phyloP scores from a whole-genome alignment of 1,139 yeast genomes.

The Geotrichum siamense region DNA sequence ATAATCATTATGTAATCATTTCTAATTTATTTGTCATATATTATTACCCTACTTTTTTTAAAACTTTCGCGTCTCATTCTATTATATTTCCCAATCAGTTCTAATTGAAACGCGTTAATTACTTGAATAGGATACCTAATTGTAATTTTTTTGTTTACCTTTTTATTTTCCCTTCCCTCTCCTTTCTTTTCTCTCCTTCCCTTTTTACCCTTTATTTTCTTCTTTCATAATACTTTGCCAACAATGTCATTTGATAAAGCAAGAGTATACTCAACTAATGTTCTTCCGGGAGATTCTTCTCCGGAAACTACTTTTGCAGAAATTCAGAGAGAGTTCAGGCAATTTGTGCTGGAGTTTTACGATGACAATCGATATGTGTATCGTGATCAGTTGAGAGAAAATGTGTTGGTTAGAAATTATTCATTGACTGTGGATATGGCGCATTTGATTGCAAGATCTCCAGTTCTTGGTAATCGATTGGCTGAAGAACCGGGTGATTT shows the following conservation, averaged over 20 bases:
- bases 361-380: slow-evolving; percentile 76
- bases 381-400: slow-evolving; percentile 87
- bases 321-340: slow-evolving; percentile 69
- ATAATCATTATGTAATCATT: too few relatives aligned
- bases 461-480: slow-evolving; percentile 76
- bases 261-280: slow-evolving; percentile 75
- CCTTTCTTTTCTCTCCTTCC: neutral
- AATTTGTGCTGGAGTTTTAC: slow-evolving; percentile 80
- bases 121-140: too few relatives aligned
- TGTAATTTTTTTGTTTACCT: slow-evolving; percentile 1
- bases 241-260: slow-evolving; percentile 62
- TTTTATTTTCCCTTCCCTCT: neutral
- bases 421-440: slow-evolving; percentile 71
- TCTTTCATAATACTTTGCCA: neutral
- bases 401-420: slow-evolving; percentile 69
- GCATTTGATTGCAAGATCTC: slow-evolving; percentile 81
- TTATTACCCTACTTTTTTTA: too few relatives aligned
- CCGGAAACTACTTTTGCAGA: slow-evolving; percentile 66
- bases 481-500: slow-evolving; percentile 84
- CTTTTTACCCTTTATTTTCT: neutral
- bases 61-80: too few relatives aligned
- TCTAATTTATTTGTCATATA: too few relatives aligned
- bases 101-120: too few relatives aligned
- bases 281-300: slow-evolving; percentile 71
- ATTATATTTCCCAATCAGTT: too few relatives aligned